Percentiles rank a stretch among this genome's conserved stretches.
phyloP scores from a whole-genome alignment of 129 eudicot species.

The Arctium minus region DNA sequence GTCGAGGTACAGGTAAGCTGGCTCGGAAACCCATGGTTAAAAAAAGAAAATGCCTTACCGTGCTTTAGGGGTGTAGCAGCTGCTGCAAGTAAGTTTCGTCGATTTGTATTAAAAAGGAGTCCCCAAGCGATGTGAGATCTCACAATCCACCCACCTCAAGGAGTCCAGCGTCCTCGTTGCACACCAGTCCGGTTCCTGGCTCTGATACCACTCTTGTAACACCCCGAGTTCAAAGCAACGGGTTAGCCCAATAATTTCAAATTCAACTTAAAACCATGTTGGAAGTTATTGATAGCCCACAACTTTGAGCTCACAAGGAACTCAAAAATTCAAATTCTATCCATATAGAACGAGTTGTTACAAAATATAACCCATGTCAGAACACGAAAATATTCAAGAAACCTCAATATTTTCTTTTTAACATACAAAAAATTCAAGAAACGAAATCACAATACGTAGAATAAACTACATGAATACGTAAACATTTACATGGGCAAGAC shows the following conservation, averaged over 20 bases:
- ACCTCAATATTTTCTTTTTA: not conserved
- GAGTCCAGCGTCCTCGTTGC: not conserved
- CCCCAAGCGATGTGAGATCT: not conserved
- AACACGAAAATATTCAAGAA: not conserved
- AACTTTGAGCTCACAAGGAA: not conserved
- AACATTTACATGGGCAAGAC: conserved; percentile 15
- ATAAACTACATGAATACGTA: conserved; percentile 10
- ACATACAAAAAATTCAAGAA: conserved; percentile 12
- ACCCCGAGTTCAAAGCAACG: not conserved
- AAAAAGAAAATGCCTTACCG: no score
- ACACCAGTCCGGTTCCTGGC: not conserved
- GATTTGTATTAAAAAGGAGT: no score
- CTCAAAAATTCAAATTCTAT: not conserved
- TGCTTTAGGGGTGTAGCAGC: no score
- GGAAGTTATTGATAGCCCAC: not conserved
- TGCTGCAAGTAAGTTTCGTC: no score
- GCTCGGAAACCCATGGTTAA: no score
- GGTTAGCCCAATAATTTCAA: not conserved
- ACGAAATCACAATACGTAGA: conserved; percentile 12
- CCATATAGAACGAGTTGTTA: not conserved
- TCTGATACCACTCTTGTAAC: not conserved
- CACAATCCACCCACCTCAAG: not conserved
- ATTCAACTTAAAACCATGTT: not conserved
- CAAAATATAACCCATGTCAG: not conserved
- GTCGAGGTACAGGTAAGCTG: no score